These are phyloP conservation scores for Eudorina sp. DNA, from an alignment of 139 green algal species.

Conservation along the genomic window DNA sequence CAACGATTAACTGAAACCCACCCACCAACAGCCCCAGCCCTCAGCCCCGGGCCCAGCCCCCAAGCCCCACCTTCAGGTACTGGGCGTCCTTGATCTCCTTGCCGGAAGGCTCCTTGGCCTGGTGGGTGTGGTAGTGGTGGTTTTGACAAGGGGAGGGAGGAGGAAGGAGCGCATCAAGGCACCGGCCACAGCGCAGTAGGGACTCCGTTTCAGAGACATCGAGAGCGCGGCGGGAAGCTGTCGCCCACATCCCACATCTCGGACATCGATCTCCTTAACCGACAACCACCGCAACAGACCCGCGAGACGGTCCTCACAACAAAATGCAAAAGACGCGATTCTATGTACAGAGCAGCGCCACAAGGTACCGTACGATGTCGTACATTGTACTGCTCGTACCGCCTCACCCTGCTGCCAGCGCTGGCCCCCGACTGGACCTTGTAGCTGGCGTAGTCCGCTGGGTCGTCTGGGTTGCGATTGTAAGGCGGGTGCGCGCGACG, in stretches of 20 bases:
- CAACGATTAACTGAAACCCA: too few species aligned
- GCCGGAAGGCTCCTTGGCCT: slow-evolving; percentile 31
- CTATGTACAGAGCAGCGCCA: not conserved
- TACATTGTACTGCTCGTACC: not conserved
- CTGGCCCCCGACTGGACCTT: slow-evolving; percentile 5
- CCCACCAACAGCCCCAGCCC: too few species aligned
- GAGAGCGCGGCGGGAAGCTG: too few species aligned
- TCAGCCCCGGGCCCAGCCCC: too few species aligned
- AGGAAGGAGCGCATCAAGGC: too few species aligned
- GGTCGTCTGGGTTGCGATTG: not conserved
- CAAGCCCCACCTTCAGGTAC: slow-evolving; percentile 40
- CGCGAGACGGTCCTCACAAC: too few species aligned
- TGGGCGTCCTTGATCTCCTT: slow-evolving; percentile 47
- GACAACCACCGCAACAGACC: too few species aligned
- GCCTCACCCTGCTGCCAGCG: slow-evolving; percentile 2
- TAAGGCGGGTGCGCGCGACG: not conserved
- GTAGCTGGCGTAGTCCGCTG: not conserved
- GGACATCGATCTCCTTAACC: too few species aligned
- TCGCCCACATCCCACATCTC: too few species aligned
- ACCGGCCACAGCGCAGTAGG: too few species aligned
- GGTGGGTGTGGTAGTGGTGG: not conserved
- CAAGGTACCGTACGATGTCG: not conserved
- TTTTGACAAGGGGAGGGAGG: not conserved
- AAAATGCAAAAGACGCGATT: too few species aligned
- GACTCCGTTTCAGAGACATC: too few species aligned